phyloP scores from a whole-genome alignment of 2,329 filamentous ascomycete species.

The Ceratocystis harringtonii region DNA sequence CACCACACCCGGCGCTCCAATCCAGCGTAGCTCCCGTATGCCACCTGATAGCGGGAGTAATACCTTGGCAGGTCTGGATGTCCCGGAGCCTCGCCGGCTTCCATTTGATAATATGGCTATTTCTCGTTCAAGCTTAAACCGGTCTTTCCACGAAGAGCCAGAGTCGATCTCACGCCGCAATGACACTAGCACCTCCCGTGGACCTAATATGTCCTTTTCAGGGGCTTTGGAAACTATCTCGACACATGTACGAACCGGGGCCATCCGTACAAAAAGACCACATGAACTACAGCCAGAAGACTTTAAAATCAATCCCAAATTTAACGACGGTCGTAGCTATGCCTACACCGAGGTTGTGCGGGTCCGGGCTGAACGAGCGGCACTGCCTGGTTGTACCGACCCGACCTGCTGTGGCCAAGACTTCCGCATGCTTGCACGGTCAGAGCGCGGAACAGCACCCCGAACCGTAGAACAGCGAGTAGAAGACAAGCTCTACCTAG shows the following conservation, averaged over 20 bases:
- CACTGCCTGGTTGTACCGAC: slow-evolving; percentile 58
- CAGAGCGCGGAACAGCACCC: slow-evolving; percentile 30
- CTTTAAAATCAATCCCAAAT: slow-evolving; percentile 66
- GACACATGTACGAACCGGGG: not conserved
- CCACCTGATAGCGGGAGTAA: not conserved
- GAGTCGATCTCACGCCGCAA: not conserved
- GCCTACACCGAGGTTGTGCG: slow-evolving; percentile 65
- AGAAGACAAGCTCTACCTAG: slow-evolving; percentile 37
- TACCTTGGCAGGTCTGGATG: slow-evolving; percentile 10
- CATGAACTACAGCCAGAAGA: slow-evolving; percentile 48
- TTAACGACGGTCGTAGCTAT: slow-evolving; percentile 55
- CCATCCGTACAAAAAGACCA: slow-evolving; percentile 21
- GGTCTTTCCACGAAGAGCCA: slow-evolving; percentile 10
- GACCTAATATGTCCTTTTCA: slow-evolving; percentile 4
- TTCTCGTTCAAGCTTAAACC: not conserved
- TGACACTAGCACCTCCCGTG: not conserved
- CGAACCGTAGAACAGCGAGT: slow-evolving; percentile 25
- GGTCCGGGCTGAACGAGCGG: slow-evolving; percentile 50
- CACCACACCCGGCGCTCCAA: not conserved
- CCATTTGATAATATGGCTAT: slow-evolving; percentile 7
- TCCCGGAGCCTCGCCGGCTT: slow-evolving; percentile 12
- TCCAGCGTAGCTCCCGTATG: not conserved
- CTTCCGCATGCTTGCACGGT: slow-evolving; percentile 50
- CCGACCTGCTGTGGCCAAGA: slow-evolving; percentile 61
- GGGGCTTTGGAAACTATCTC: not conserved